Base-by-base conservation (phyloP, 805 yeast genomes). In the Cyberlindnera maritima region DNA sequence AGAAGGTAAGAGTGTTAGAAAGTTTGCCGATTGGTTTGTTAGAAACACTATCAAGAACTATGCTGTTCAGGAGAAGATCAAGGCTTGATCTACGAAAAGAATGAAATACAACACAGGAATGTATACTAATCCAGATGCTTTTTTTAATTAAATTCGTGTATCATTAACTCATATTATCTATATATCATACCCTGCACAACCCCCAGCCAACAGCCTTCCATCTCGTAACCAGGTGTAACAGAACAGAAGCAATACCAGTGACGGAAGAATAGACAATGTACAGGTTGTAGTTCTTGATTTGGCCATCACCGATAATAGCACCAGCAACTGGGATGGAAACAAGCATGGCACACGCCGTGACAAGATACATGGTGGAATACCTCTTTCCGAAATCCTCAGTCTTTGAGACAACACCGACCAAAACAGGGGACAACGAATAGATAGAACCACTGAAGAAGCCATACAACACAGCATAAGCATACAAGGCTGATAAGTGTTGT, bases 401-500 rank as follows among this genome's bases (percentile, higher is more conserved):
- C 43, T 75, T 72, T 15, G 84, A 77, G 31, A 82, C 77, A 43
- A 77, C 80, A 1, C 82, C 83, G 32, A 78, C 68, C 54, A 85
- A 77, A 2, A 77, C 80, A 2, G 86, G 85, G 14, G 80, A 74
- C 38, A 81, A 57, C 3, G 85, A 73, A 41, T 81, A 65, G 4
- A 80, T 75, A 0, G 85, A 73, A 4, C 84, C 79, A 4, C 82
- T 71, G 41, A 74, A 66, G 47, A 81, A 73, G 0, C 88, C 88
- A 59, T 74, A 80, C 4, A 76, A 55, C 1, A 64, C 67, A 2
- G 79, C 63, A 47, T 77, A 80, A 2, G 72, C 75, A 61, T 69
- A 75, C 37, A 66, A 60, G 8, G 60, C 75, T 18, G 54, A 65
- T 13, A 56, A 49, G 44, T 52, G 64, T 49, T 55, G 57, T 20